Evolutionary conservation across 2,329 filamentous ascomycete species (phyloP), one percentile per base, ranked within the genome.

Genomic region (Cryphonectria naterciae): DNA sequence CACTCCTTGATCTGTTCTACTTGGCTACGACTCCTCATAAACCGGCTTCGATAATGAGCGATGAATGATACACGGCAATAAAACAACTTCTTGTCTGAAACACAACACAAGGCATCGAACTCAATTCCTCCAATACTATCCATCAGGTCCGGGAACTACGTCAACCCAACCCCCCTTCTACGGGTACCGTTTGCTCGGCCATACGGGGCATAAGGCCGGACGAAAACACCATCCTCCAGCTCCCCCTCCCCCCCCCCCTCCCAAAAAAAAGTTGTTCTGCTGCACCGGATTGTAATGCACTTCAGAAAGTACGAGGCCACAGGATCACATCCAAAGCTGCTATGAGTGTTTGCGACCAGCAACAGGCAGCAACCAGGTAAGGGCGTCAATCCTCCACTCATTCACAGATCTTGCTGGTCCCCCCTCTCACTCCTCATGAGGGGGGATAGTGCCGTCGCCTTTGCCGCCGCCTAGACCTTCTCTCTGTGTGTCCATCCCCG

Each of bases 311-410:
- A 65, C 63, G 46, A 54, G 62, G 65, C 28, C 43, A 60, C 62
- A 68, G 65, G 60, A 65, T 66, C 60, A 68, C 25, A 65, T 68
- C 41, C 43, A 73, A 76, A 74, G 78, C 81, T 88, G 88, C 86
- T 89, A 91, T 91, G 88, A 90, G 84, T 72, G 71, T 52, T 85
- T 86, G 85, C 82, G 85, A 89, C 81, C 85, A 85, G 82, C 81
- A 85, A 82, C 81, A 81, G 79, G 81, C 81, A 68, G 67, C 56
- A 81, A 83, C 84, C 79, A 89, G 87, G 88, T 78, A 39, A 39
- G 68, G 68, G 68, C 65, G 25, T 39, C 19, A 25, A 64, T 46
- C n/a, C 61, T 32, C 35, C 39, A 64, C 37, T 52, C 74, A 65
- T 49, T 65, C 61, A 62, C 68, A 68, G 54, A 49, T 39, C 43